These are phyloP conservation scores for Pichia deserticola DNA, from an alignment of 805 yeast genomes.

Conservation along the genomic window DNA sequence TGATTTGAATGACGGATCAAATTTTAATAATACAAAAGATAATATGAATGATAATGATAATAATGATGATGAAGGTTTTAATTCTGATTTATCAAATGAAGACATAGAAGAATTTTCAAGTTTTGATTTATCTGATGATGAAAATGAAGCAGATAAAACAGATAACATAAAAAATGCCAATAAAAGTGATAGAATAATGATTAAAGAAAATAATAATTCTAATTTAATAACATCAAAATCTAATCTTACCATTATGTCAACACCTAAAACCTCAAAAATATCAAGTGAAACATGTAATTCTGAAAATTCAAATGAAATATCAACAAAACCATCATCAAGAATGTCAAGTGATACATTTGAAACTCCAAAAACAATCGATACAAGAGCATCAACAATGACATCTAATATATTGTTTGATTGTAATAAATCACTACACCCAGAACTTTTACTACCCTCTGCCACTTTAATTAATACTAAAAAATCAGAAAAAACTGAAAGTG, in stretches of 20 bases:
- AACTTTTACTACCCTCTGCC: not conserved
- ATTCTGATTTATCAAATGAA: not conserved
- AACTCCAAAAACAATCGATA: constrained; percentile 7
- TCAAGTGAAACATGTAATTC: not conserved
- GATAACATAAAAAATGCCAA: not conserved
- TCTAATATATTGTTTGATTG: not conserved
- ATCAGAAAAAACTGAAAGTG: not conserved
- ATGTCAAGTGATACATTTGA: constrained; percentile 9
- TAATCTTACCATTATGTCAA: not conserved
- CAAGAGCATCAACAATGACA: constrained; percentile 8
- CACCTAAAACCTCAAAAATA: constrained; percentile 3
- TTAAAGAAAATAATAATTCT: not conserved
- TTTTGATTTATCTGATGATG: constrained; percentile 12
- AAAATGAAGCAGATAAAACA: not conserved
- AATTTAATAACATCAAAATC: not conserved
- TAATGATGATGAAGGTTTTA: not conserved
- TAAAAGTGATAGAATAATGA: not conserved
- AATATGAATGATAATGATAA: too few species aligned
- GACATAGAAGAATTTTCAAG: constrained; percentile 13
- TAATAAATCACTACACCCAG: not conserved
- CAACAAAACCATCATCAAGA: constrained; percentile 9
- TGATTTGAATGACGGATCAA: too few species aligned
- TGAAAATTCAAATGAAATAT: not conserved
- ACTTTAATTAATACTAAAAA: not conserved
- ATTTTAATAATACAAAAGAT: too few species aligned